Base-by-base conservation (phyloP, 2,329 filamentous ascomycete genomes). In the Monosporascus sp. region DNA sequence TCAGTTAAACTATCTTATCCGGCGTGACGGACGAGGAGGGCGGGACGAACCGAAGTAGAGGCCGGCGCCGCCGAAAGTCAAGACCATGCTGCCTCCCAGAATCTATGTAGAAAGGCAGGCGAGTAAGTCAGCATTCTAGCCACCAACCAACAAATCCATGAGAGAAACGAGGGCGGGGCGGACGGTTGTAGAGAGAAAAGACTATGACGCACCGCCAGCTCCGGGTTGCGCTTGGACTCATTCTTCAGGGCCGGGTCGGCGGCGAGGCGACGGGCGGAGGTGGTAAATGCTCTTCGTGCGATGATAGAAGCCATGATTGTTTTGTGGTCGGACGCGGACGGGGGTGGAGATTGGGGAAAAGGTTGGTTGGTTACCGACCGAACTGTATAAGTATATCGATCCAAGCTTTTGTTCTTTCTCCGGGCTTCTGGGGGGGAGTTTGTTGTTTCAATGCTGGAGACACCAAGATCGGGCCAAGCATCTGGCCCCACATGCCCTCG, bases 51-150 rank as follows among this genome's bases (percentile, higher is more conserved):
- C 88, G 66, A 94, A 89, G 77, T 92, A 90, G 84, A 86, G 96
- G 70, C 93, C 93, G 62, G 90, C 93, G 65, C 94, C 85, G 68
- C 86, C 85, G 68, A 97, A 88, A 65, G 90, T 88, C 71, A 86
- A 86, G 65, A 88, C 85, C 90, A 97, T 96, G 72, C 97, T 86
- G 68, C 84, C 89, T 60, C 92, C 83, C 61, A 99, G 88, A 68
- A 97, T 85, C 94, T 97, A 66, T 58, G 51, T 62, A 31, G 49
- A 45, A 47, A 38, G 18, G 38, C n/a, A 36, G 22, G n/a, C 7
- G 51, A 41, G 39, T 22, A 44, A 41, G 56, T 68, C 50, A 65
- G 62, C 44, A 17, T 45, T 44, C 20, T 20, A 18, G 41, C 39
- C 18, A 20, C n/a, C 18, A 20, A 22, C 22, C 11, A 20, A 20